These are phyloP conservation scores for Dothistroma pini DNA, from an alignment of 2,329 filamentous ascomycete genomes.

Conservation along the genomic window DNA sequence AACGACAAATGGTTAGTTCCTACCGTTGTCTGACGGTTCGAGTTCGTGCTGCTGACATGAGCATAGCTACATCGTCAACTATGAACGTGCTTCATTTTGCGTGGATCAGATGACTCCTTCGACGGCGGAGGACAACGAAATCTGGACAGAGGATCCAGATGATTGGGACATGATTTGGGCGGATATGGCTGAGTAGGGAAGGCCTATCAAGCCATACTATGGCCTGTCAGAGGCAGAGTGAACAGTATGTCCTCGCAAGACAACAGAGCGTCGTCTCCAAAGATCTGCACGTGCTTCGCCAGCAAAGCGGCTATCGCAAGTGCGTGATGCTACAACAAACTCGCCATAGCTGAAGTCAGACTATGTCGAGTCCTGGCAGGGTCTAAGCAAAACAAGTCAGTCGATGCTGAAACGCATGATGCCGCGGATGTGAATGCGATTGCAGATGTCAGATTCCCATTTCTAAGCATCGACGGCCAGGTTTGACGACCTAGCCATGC, in stretches of 20 bases:
- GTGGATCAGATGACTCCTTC: not conserved
- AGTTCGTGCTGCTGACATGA: not conserved
- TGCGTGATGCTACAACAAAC: too few relatives aligned
- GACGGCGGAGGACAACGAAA: not conserved
- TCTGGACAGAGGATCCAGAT: not conserved
- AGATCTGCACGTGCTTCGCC: too few relatives aligned
- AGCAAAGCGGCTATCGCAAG: too few relatives aligned
- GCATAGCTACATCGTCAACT: not conserved
- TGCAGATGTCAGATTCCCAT: constrained; percentile 32
- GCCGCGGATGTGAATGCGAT: not conserved
- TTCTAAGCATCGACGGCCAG: constrained; percentile 50
- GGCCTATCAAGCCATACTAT: too few relatives aligned
- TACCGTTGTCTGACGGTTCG: not conserved
- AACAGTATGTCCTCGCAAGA: too few relatives aligned
- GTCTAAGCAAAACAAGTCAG: not conserved
- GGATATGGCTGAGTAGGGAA: too few relatives aligned
- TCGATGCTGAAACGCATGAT: not conserved
- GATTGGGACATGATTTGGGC: not conserved
- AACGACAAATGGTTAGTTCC: not conserved
- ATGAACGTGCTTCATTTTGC: not conserved
- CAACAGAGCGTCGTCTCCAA: too few relatives aligned
- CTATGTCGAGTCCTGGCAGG: not conserved
- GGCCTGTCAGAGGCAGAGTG: too few relatives aligned
- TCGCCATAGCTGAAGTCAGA: not conserved
- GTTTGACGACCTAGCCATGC: constrained; percentile 50